These are phyloP conservation scores for Wickerhamiella alocasiicola DNA, from an alignment of 805 yeast genomes.

Conservation along the genomic window DNA sequence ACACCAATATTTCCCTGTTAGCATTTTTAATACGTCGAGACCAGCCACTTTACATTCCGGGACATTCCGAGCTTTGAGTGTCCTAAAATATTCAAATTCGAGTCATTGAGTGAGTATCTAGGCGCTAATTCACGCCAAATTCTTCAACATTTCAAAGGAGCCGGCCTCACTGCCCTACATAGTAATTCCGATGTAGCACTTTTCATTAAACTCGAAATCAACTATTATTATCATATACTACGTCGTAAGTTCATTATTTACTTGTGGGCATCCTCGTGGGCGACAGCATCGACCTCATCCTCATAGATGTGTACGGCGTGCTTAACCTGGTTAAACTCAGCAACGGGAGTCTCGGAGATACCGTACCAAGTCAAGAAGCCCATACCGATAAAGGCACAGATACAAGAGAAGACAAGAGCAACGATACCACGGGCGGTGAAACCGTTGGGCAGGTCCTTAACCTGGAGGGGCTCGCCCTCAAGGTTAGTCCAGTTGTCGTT, in stretches of 20 bases:
- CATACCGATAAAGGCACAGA: conserved; percentile 78
- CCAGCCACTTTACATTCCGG: too few species aligned
- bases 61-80: too few species aligned
- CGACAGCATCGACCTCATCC: conserved; percentile 5
- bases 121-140: too few species aligned
- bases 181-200: too few species aligned
- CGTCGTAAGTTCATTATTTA: conserved; percentile 3
- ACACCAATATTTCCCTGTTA: too few species aligned
- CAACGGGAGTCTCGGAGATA: conserved; percentile 42
- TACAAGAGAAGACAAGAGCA: conserved; percentile 80
- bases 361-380: conserved; percentile 71
- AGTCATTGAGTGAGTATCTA: too few species aligned
- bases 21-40: too few species aligned
- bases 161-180: too few species aligned
- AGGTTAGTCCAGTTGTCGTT: conserved; percentile 49
- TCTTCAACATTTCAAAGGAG: too few species aligned
- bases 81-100: too few species aligned
- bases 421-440: conserved; percentile 93
- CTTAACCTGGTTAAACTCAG: conserved; percentile 7
- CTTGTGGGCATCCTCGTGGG: not conserved
- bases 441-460: conserved; percentile 58
- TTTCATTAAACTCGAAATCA: too few species aligned
- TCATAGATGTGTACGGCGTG: conserved; percentile 7
- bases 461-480: conserved; percentile 63
- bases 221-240: conserved; percentile 3